phyloP scores from a whole-genome alignment of 805 yeast genomes.

The Ogataea salicorniae region DNA sequence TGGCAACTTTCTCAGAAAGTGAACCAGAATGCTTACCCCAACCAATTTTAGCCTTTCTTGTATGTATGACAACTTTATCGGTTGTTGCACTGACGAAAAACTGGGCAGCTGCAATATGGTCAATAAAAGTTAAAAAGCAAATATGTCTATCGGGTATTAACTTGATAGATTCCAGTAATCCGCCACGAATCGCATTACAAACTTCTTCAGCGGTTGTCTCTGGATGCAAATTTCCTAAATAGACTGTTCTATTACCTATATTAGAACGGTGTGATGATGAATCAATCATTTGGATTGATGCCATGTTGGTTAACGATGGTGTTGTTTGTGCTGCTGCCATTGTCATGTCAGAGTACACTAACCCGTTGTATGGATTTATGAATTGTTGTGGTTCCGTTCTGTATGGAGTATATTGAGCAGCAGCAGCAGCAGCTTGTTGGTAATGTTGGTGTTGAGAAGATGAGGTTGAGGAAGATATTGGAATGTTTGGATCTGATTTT shows the following conservation, averaged over 20 bases:
- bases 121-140: constrained; percentile 68
- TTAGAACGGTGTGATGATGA: constrained; percentile 4
- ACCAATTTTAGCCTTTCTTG: constrained; percentile 57
- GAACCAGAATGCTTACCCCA: constrained; percentile 75
- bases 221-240: constrained; percentile 61
- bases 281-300: not conserved
- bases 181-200: constrained; percentile 74
- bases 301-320: not conserved
- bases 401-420: constrained; percentile 1
- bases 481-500: constrained; percentile 3
- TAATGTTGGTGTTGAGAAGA: not conserved
- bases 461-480: not conserved
- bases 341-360: constrained; percentile 6
- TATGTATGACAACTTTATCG: constrained; percentile 58
- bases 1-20: constrained; percentile 45
- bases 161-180: constrained; percentile 59
- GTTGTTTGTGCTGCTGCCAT: not conserved
- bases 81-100: constrained; percentile 47
- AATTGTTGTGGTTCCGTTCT: constrained; percentile 1
- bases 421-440: not conserved
- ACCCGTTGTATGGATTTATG: constrained; percentile 9
- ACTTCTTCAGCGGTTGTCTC: constrained; percentile 65
- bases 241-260: constrained; percentile 60
- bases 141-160: constrained; percentile 45
- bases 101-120: constrained; percentile 58